These are phyloP conservation scores for Stemphylium vesicarium DNA, from an alignment of 2,329 filamentous ascomycete species.

Conservation along the genomic window DNA sequence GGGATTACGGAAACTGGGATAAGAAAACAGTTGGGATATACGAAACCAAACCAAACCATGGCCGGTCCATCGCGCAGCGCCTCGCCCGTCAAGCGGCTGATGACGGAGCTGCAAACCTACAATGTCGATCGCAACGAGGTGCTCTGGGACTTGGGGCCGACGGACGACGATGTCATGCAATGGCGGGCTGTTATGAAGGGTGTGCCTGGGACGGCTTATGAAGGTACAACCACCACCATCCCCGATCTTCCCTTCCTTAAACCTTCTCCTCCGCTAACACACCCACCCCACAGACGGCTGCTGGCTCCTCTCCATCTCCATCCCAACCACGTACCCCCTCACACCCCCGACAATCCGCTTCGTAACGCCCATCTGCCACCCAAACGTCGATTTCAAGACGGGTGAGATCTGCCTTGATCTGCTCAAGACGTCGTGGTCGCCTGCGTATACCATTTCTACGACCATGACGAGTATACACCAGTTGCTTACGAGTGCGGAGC, in stretches of 20 bases:
- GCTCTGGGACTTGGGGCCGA: slow-evolving; percentile 62
- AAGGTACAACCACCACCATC: slow-evolving; percentile 53
- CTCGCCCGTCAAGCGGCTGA: slow-evolving; percentile 63
- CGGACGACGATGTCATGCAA: slow-evolving; percentile 63
- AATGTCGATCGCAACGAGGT: slow-evolving; percentile 62
- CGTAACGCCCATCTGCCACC: slow-evolving; percentile 59
- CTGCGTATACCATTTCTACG: slow-evolving; percentile 80
- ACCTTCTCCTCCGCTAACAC: not conserved
- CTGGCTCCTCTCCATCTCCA: slow-evolving; percentile 79
- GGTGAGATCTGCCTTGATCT: slow-evolving; percentile 96
- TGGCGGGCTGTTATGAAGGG: slow-evolving; percentile 68
- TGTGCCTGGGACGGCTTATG: slow-evolving; percentile 64
- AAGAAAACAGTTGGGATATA: no score
- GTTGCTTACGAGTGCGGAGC: slow-evolving; percentile 71
- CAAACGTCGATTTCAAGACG: slow-evolving; percentile 59
- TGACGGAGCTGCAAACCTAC: slow-evolving; percentile 67
- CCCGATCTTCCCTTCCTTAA: not conserved
- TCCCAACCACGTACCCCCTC: slow-evolving; percentile 81
- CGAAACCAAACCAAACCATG: slow-evolving; percentile 24
- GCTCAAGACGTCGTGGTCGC: slow-evolving; percentile 78
- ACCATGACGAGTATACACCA: slow-evolving; percentile 75
- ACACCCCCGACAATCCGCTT: slow-evolving; percentile 80
- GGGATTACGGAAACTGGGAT: no score
- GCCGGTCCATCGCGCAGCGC: slow-evolving; percentile 41
- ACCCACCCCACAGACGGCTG: slow-evolving; percentile 63